Percentiles rank a stretch among this genome's conserved stretches.
These are phyloP conservation scores for Cryptococcus depauperatus DNA, from an alignment of 1,284 basidiomycete genomes.

Conservation along the genomic window DNA sequence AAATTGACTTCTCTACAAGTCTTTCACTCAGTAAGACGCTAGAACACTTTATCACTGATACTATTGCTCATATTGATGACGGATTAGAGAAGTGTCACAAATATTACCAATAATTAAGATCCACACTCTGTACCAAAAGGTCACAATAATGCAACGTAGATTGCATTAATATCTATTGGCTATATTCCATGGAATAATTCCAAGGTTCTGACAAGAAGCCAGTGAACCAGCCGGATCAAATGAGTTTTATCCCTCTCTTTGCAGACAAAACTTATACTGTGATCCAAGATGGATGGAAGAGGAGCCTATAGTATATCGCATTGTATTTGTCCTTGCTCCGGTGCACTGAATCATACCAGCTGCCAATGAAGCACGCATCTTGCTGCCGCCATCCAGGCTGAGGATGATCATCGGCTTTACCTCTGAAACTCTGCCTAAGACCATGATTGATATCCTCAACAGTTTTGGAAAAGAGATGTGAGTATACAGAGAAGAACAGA, in stretches of 20 bases:
- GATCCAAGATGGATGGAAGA: constrained; percentile 39
- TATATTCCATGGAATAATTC: no score
- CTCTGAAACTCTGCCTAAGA: constrained; percentile 18
- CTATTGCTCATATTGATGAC: constrained; percentile 31
- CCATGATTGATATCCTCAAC: constrained; percentile 20
- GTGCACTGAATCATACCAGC: constrained; percentile 13
- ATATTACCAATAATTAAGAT: no score
- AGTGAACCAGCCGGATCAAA: constrained; percentile 32
- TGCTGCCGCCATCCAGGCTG: constrained; percentile 27
- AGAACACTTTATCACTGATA: constrained; percentile 43
- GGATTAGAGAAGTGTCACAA: no score
- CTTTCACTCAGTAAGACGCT: neutral
- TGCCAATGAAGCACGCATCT: constrained; percentile 38
- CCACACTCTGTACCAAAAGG: no score
- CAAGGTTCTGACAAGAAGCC: no score
- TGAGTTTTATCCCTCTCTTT: constrained; percentile 14
- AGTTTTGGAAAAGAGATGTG: constrained; percentile 37
- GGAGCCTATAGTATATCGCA: constrained; percentile 37
- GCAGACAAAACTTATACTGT: no score
- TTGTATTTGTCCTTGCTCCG: neutral
- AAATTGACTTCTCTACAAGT: no score
- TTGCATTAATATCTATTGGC: no score
- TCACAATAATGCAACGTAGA: no score
- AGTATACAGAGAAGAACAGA: constrained; percentile 26
- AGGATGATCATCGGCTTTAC: constrained; percentile 39